A percentile compares a stretch with the other conserved stretches of the same genome.
phyloP scores from a whole-genome alignment of 2,329 filamentous ascomycete species.

The Fusarium veterinarium region DNA sequence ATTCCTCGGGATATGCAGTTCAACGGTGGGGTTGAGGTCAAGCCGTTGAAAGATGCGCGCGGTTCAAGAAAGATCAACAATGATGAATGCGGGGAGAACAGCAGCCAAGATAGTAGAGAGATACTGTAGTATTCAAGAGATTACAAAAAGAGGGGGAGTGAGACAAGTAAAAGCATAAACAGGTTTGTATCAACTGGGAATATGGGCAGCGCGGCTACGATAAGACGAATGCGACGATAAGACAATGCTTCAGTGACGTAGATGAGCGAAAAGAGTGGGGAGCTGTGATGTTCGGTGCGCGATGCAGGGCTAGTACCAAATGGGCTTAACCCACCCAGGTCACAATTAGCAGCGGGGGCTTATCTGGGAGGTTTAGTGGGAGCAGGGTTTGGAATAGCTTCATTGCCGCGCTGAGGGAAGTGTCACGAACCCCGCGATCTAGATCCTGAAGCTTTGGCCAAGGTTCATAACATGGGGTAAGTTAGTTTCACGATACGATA shows the following conservation, averaged over 20 bases:
- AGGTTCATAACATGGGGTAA: slow-evolving; percentile 1
- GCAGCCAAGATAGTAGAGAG: not conserved
- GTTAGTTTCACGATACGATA: not conserved
- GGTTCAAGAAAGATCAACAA: not conserved
- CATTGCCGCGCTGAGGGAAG: slow-evolving; percentile 23
- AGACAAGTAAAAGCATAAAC: slow-evolving; percentile 8
- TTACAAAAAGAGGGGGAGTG: not conserved
- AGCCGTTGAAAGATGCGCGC: slow-evolving; percentile 10
- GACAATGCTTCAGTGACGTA: slow-evolving; percentile 43
- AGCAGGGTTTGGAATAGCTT: slow-evolving; percentile 13
- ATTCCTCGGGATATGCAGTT: not conserved
- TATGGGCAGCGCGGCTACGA: slow-evolving; percentile 43
- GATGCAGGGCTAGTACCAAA: slow-evolving; percentile 17
- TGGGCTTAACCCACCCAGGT: slow-evolving; percentile 3
- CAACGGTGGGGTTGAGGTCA: not conserved
- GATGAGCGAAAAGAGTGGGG: slow-evolving; percentile 15
- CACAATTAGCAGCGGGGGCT: not conserved
- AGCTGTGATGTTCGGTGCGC: slow-evolving; percentile 30
- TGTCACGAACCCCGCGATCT: slow-evolving; percentile 25
- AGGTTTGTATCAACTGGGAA: slow-evolving; percentile 6
- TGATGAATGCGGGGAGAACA: not conserved
- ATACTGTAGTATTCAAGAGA: not conserved
- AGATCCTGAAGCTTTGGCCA: slow-evolving; percentile 23
- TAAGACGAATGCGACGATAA: slow-evolving; percentile 41
- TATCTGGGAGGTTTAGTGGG: not conserved